phyloP scores from a whole-genome alignment of 2,329 filamentous ascomycete species.

The Colletotrichum orchidophilum region DNA sequence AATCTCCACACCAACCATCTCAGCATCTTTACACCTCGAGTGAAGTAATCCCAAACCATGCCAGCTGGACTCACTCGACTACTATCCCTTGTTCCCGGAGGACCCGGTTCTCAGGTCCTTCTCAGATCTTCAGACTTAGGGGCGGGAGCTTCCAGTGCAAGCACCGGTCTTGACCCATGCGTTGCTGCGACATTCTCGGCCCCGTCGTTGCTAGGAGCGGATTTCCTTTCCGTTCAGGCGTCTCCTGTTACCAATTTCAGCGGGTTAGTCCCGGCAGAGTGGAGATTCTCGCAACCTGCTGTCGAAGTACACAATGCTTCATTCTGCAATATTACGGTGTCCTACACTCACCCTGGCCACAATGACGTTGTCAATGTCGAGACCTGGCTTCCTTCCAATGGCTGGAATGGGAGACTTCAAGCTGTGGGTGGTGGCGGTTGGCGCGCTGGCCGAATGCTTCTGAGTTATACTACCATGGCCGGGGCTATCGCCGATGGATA shows the following conservation, averaged over 20 bases:
- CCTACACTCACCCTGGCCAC: slow-evolving; percentile 38
- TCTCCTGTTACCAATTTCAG: slow-evolving; percentile 1
- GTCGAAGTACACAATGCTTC: slow-evolving; percentile 11
- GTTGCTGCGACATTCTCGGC: background rate
- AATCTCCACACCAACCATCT: background rate
- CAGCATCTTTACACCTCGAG: background rate
- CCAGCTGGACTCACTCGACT: background rate
- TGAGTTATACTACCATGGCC: slow-evolving; percentile 33
- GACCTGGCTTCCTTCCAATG: slow-evolving; percentile 37
- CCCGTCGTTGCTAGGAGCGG: background rate
- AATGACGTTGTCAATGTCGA: slow-evolving; percentile 37
- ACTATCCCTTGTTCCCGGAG: background rate
- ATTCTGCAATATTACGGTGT: slow-evolving; percentile 41
- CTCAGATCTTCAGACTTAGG: background rate
- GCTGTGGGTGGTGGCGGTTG: slow-evolving; percentile 43
- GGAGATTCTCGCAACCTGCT: slow-evolving; percentile 7
- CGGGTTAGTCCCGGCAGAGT: background rate
- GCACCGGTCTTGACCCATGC: background rate
- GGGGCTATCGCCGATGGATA: slow-evolving; percentile 36
- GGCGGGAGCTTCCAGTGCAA: background rate
- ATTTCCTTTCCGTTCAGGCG: slow-evolving; percentile 1
- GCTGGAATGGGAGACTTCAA: slow-evolving; percentile 42
- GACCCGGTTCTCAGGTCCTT: background rate
- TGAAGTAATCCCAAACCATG: background rate
- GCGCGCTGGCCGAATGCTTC: slow-evolving; percentile 6